Conservation (phyloP, 768 basidiomycete genomes). For the Tremella yokohamensis region DNA sequence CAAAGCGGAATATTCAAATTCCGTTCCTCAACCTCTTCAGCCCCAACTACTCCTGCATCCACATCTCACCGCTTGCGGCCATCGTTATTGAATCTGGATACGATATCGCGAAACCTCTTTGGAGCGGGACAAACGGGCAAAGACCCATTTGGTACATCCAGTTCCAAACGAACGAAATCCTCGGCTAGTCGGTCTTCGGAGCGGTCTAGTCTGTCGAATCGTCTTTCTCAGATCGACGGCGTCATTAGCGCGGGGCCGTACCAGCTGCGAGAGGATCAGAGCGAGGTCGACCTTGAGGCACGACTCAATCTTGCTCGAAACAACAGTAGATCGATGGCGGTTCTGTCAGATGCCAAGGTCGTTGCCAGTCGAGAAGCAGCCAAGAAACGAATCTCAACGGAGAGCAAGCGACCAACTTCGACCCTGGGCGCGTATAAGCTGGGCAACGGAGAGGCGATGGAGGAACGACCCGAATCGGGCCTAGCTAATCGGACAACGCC, state of each 20-base stretch:
- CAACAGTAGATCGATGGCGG: constrained; percentile 55
- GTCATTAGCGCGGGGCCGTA: constrained; percentile 7
- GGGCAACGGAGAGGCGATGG: no score
- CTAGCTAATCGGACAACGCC: no score
- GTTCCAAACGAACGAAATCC: constrained; percentile 52
- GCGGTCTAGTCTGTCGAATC: constrained; percentile 12
- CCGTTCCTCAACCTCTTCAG: constrained; percentile 67
- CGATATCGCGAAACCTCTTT: constrained; percentile 84
- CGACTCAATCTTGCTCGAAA: constrained; percentile 76
- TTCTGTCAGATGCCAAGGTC: constrained; percentile 8
- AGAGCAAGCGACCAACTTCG: neutral
- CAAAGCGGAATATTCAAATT: constrained; percentile 88
- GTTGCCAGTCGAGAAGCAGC: neutral
- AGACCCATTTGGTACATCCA: constrained; percentile 68
- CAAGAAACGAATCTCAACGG: constrained; percentile 4
- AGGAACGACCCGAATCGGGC: no score
- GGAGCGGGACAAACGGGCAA: constrained; percentile 55
- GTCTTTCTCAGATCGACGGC: constrained; percentile 3
- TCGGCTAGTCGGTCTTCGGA: constrained; percentile 1
- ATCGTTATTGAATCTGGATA: constrained; percentile 84
- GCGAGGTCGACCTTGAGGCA: constrained; percentile 63
- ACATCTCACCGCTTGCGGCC: constrained; percentile 64
- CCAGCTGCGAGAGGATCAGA: constrained; percentile 46
- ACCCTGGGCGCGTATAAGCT: no score
- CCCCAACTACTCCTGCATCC: constrained; percentile 80